Evolutionary conservation across 441 rosid genomes (phyloP).

Genomic region (Kokia cookei): DNA sequence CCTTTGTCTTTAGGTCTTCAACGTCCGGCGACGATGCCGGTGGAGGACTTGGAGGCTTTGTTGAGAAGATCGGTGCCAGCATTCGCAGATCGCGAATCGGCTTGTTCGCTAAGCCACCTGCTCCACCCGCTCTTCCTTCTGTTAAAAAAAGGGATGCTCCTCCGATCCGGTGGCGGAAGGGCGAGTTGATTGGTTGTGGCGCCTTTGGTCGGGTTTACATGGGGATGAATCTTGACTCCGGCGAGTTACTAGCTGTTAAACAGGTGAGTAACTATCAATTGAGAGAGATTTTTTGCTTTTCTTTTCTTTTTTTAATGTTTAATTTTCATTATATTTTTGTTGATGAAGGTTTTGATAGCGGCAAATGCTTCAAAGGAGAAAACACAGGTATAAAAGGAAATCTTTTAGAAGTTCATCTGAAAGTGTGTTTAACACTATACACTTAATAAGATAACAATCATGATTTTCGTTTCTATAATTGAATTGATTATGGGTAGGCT

Average conservation of each 20-base stretch:
- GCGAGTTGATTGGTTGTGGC: slow-evolving; percentile 94
- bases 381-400: slow-evolving; percentile 52
- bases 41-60: slow-evolving; percentile 62
- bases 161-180: slow-evolving; percentile 87
- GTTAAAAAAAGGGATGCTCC: slow-evolving; percentile 42
- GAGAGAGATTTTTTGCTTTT: background rate
- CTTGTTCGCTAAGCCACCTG: slow-evolving; percentile 43
- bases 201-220: slow-evolving; percentile 97
- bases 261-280: slow-evolving; percentile 43
- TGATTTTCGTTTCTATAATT: slow-evolving; percentile 1
- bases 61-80: slow-evolving; percentile 77
- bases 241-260: slow-evolving; percentile 96
- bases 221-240: slow-evolving; percentile 99
- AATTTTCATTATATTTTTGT: background rate
- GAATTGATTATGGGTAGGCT: slow-evolving; percentile 36
- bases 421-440: background rate
- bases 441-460: background rate
- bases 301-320: background rate
- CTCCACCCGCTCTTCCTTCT: slow-evolving; percentile 30
- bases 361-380: slow-evolving; percentile 84
- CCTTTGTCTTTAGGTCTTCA: slow-evolving; percentile 64
- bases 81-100: slow-evolving; percentile 83
- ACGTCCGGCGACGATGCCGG: slow-evolving; percentile 30
- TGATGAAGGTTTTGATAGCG: slow-evolving; percentile 70
- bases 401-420: background rate